These are phyloP conservation scores for Leccinellum albellum DNA, from an alignment of 768 basidiomycete genomes.

Conservation along the genomic window DNA sequence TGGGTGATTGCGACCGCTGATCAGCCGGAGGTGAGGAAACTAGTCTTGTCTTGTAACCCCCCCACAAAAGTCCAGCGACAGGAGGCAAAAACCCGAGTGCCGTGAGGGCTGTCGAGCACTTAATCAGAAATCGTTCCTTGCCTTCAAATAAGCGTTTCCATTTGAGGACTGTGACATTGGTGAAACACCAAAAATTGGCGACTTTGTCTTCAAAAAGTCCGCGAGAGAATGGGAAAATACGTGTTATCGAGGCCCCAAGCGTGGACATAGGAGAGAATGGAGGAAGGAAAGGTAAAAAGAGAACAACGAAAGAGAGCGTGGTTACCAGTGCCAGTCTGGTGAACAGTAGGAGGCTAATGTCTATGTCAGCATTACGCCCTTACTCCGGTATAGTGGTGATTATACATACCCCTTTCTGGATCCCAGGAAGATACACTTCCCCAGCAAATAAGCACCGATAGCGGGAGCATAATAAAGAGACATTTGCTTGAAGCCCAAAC, in stretches of 20 bases:
- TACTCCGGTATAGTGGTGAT: neutral
- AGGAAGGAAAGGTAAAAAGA: slow-evolving; percentile 80
- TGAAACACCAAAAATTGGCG: slow-evolving; percentile 96
- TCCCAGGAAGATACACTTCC: slow-evolving; percentile 87
- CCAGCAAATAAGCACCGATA: slow-evolving; percentile 85
- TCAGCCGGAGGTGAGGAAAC: neutral
- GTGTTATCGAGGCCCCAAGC: slow-evolving; percentile 62
- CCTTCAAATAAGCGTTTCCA: slow-evolving; percentile 51
- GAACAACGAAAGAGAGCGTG: slow-evolving; percentile 53
- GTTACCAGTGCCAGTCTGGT: slow-evolving; percentile 64
- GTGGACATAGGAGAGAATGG: slow-evolving; percentile 50
- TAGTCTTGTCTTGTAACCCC: slow-evolving; percentile 32
- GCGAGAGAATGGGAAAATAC: slow-evolving; percentile 89
- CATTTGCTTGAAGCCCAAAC: slow-evolving; percentile 95
- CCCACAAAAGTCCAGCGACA: slow-evolving; percentile 43
- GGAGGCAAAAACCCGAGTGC: slow-evolving; percentile 66
- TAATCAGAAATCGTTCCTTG: slow-evolving; percentile 53
- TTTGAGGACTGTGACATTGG: slow-evolving; percentile 77
- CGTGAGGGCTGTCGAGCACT: slow-evolving; percentile 64
- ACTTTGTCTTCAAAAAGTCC: slow-evolving; percentile 96
- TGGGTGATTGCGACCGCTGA: slow-evolving; percentile 23
- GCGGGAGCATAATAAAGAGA: slow-evolving; percentile 91
- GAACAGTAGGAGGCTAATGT: slow-evolving; percentile 49
- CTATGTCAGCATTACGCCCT: slow-evolving; percentile 1
- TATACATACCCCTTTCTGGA: slow-evolving; percentile 56